Conservation (phyloP, 345 rosid genomes). For the Populus alba region DNA sequence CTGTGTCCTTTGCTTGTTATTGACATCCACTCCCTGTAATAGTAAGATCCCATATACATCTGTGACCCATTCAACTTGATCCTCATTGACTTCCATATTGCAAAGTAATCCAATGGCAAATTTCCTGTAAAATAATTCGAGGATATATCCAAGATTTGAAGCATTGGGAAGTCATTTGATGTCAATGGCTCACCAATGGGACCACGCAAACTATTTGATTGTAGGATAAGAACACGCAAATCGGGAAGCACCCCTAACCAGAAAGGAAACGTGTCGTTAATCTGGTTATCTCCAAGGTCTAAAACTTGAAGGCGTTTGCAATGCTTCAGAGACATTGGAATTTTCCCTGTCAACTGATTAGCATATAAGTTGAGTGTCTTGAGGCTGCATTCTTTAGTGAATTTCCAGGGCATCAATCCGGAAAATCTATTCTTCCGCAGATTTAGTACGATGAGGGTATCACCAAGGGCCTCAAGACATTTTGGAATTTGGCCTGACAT, state of each 20-base stretch:
- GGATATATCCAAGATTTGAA: neutral
- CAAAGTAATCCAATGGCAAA: neutral
- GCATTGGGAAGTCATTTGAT: neutral
- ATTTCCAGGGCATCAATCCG: neutral
- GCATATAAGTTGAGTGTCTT: neutral
- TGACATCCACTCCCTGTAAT: neutral
- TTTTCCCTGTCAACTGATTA: neutral
- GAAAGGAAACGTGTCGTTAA: neutral
- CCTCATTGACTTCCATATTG: neutral
- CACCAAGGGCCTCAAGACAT: neutral
- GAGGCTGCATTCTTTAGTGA: neutral
- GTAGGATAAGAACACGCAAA: neutral
- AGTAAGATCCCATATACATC: neutral
- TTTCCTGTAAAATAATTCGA: neutral
- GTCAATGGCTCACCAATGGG: neutral
- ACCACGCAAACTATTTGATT: neutral
- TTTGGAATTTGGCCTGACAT: neutral
- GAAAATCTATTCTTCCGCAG: neutral
- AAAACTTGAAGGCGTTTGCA: neutral
- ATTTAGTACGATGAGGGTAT: neutral
- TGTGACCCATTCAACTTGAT: neutral
- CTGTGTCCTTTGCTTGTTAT: neutral
- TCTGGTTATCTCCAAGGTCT: neutral
- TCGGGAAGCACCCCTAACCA: neutral
- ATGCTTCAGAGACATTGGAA: neutral